Evolutionary conservation across 345 rosid genomes (phyloP).

Genomic region (Erysimum cheiranthoides): DNA sequence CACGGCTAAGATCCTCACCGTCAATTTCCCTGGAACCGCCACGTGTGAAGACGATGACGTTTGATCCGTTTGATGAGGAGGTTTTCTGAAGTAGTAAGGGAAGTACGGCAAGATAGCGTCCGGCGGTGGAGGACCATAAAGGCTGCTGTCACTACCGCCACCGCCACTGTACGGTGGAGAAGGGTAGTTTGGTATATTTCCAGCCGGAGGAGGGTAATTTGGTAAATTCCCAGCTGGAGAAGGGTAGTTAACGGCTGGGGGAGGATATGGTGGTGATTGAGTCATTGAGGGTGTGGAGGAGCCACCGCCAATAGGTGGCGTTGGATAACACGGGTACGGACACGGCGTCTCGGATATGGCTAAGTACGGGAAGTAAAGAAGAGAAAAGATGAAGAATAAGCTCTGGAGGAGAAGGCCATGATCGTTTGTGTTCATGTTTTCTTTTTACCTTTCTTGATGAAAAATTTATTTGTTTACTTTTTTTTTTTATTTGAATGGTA

Average conservation of each 20-base stretch:
- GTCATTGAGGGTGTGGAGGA: slow-evolving; percentile 47
- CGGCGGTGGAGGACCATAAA: slow-evolving; percentile 74
- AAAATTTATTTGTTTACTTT: not conserved
- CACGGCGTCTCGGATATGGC: slow-evolving; percentile 63
- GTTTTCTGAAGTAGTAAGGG: slow-evolving; percentile 72
- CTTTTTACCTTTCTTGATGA: slow-evolving; percentile 1
- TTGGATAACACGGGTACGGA: slow-evolving; percentile 86
- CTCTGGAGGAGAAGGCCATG: slow-evolving; percentile 23
- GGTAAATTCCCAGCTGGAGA: slow-evolving; percentile 60
- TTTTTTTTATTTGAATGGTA: not conserved
- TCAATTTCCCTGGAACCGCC: slow-evolving; percentile 25
- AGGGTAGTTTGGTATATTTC: slow-evolving; percentile 34
- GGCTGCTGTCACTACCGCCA: slow-evolving; percentile 20
- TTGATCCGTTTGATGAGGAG: slow-evolving; percentile 64
- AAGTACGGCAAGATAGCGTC: slow-evolving; percentile 83
- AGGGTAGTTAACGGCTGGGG: slow-evolving; percentile 57
- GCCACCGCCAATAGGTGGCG: slow-evolving; percentile 63
- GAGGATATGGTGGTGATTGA: slow-evolving; percentile 54
- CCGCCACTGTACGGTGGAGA: slow-evolving; percentile 47
- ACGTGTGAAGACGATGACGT: slow-evolving; percentile 45
- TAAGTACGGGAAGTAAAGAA: slow-evolving; percentile 39
- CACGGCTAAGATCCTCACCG: slow-evolving; percentile 20
- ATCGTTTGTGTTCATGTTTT: slow-evolving; percentile 26
- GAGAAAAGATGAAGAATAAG: slow-evolving; percentile 41
- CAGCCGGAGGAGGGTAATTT: slow-evolving; percentile 51